Evolutionary conservation across 306 rosid species (phyloP).

Genomic region (Oemleria cerasiformis): DNA sequence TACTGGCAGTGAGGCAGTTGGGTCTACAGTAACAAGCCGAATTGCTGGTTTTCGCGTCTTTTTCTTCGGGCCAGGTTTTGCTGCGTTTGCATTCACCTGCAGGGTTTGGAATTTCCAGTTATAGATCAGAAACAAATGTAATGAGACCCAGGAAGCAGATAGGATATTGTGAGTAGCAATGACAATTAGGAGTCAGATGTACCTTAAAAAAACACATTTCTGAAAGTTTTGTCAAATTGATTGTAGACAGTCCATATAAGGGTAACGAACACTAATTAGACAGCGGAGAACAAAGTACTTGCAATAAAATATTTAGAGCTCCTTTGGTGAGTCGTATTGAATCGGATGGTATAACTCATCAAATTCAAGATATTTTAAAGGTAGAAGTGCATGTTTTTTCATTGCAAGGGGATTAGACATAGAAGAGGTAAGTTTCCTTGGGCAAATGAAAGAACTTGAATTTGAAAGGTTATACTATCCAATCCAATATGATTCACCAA

Average conservation of each 20-base stretch:
- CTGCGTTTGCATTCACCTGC: conserved; percentile 43
- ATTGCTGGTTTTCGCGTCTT: conserved; percentile 40
- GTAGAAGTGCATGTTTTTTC: no score
- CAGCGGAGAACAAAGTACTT: neutral
- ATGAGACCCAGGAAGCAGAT: conserved; percentile 3
- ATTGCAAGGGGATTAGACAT: no score
- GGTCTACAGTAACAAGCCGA: conserved; percentile 41
- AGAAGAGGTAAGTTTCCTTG: no score
- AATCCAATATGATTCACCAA: neutral
- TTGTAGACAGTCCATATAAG: conserved; percentile 7
- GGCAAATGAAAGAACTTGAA: no score
- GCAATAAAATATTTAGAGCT: no score
- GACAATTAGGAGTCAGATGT: conserved; percentile 9
- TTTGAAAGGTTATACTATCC: no score
- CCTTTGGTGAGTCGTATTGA: no score
- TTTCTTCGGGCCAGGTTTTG: conserved; percentile 45
- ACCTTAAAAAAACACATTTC: neutral
- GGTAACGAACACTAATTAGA: neutral
- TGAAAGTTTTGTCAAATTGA: neutral
- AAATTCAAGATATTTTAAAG: no score
- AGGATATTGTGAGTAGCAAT: neutral
- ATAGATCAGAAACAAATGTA: conserved; percentile 15
- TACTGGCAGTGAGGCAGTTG: conserved; percentile 40
- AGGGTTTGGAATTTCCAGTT: conserved; percentile 18
- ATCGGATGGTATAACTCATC: no score